Evolutionary conservation across 345 rosid genomes (phyloP).

Genomic region (Lumnitzera racemosa): DNA sequence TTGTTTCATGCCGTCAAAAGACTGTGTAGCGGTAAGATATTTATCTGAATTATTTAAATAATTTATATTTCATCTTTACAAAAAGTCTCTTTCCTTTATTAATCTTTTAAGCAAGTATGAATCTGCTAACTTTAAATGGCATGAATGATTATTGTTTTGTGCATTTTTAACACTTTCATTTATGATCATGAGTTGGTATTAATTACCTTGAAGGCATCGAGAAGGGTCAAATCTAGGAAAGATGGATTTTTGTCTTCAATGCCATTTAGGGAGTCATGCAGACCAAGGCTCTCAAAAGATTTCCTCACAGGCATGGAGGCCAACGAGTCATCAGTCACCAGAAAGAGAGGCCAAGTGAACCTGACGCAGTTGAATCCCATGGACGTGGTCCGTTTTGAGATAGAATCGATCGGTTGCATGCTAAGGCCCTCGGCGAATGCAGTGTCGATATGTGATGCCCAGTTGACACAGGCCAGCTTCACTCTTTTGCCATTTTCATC

Average conservation of each 20-base stretch:
- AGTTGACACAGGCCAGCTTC: slow-evolving; percentile 17
- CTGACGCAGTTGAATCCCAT: slow-evolving; percentile 68
- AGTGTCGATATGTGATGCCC: slow-evolving; percentile 38
- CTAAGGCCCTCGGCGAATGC: slow-evolving; percentile 70
- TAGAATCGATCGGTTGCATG: slow-evolving; percentile 41
- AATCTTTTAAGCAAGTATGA: not conserved
- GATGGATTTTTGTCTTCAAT: slow-evolving; percentile 70
- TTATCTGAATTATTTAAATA: too few relatives aligned
- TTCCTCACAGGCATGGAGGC: slow-evolving; percentile 44
- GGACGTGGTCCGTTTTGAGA: slow-evolving; percentile 24
- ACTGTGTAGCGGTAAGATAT: too few relatives aligned
- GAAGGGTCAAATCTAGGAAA: slow-evolving; percentile 55
- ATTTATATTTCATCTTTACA: too few relatives aligned
- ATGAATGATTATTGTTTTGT: not conserved
- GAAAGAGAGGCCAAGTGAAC: slow-evolving; percentile 57
- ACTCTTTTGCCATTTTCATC: slow-evolving; percentile 9
- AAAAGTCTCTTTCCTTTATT: too few relatives aligned
- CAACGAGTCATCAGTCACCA: slow-evolving; percentile 46
- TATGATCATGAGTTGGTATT: not conserved
- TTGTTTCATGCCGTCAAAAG: too few relatives aligned
- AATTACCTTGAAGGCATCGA: slow-evolving; percentile 70
- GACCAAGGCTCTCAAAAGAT: slow-evolving; percentile 53
- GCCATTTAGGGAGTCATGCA: slow-evolving; percentile 51
- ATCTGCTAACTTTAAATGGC: not conserved
- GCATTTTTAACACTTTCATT: not conserved